A percentile compares a stretch with the other conserved stretches of the same genome.
phyloP scores from a whole-genome alignment of 2,329 filamentous ascomycete genomes.

The Pestalotiopsis sp. region DNA sequence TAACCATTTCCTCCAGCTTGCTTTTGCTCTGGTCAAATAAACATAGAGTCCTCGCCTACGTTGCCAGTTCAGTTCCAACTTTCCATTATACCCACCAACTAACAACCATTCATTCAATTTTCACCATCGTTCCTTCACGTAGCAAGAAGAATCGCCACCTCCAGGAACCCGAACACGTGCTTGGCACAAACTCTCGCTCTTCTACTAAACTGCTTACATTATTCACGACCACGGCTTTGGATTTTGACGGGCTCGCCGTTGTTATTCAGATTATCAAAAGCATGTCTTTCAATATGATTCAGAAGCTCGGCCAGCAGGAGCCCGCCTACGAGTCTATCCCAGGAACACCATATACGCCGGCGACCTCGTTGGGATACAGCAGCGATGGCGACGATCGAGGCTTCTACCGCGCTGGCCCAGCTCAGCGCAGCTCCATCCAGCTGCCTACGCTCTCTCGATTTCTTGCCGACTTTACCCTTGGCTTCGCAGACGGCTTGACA shows the following conservation, averaged over 20 bases:
- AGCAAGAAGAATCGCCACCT: neutral
- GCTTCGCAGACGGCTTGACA: constrained; percentile 77
- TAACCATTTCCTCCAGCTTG: neutral
- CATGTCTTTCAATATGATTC: neutral
- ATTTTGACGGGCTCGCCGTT: neutral
- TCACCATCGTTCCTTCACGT: neutral
- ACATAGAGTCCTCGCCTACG: neutral
- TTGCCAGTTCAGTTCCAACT: neutral
- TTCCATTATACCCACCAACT: neutral
- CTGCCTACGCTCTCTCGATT: constrained; percentile 30
- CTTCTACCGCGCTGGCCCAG: neutral
- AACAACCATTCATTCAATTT: neutral
- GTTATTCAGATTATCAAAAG: neutral
- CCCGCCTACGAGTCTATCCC: constrained; percentile 6
- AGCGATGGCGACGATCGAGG: neutral
- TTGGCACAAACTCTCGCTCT: neutral
- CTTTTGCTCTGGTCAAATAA: neutral
- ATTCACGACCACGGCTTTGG: neutral
- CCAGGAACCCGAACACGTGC: neutral
- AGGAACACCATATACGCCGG: neutral
- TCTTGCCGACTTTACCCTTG: constrained; percentile 70
- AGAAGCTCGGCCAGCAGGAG: neutral
- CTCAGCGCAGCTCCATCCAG: neutral
- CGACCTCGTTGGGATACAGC: constrained; percentile 2
- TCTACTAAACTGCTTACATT: neutral